Evolutionary conservation across 495 filamentous ascomycete genomes (phyloP), one percentile per base, ranked within the genome.

Genomic region (Xylaria acuta): DNA sequence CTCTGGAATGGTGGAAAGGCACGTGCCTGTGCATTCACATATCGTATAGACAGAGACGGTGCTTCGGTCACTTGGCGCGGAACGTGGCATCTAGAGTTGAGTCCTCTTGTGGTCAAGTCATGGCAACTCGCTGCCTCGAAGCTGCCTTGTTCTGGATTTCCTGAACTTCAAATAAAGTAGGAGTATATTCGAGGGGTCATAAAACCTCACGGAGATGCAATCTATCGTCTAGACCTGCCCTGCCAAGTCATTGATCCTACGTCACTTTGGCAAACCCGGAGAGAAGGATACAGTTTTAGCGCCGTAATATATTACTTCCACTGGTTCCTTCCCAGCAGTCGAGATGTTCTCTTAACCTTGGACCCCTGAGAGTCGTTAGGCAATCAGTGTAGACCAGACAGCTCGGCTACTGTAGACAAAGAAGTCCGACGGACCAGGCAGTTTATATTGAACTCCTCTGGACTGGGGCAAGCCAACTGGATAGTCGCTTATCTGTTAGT

Each of bases 1-100:
- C 68, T 76, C 9, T 76, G 72, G 72, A 76, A 76, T 65, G 72
- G 72, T 51, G 62, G 58, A 43, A 66, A 36, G 40, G 59, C 9
- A 41, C 22, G 74, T 70, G 74, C 74, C 63, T 76, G 59, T 43
- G 74, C 72, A 1, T 76, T 76, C 47, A 74, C 74, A 62, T 74
- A 72, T 60, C 72, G 49, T 34, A 51, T 43, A 59, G 64, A 63
- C 32, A 30, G 65, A 56, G 69, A 65, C 40, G 34, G 27, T 5
- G 67, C 71, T 38, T 75, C 71, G 41, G 36, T 73, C 67, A 73
- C 74, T 64, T 73, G 64, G 74, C 71, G 69, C 54, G 64, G 74
- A 58, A 76, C 74, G 30, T 76, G 72, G 74, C 18, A 67, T 66
- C 68, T 72, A 32, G 68, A 72, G 68, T 36, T 74, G 36, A 69